Evolutionary conservation across 75 land plant genomes (phyloP).

Genomic region (Pinus taeda): DNA sequence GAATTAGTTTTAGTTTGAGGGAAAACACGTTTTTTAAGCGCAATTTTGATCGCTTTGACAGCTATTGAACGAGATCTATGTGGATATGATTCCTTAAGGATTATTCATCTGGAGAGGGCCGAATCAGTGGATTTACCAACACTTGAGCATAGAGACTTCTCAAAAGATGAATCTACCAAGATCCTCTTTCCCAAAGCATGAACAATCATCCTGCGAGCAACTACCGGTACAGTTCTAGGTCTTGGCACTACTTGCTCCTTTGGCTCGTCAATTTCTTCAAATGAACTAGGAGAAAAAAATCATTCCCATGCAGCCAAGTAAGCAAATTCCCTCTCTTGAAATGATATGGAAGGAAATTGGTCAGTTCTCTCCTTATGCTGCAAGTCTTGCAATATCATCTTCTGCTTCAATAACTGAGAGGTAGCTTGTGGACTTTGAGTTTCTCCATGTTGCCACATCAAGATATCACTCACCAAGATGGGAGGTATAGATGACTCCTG

Average conservation of each 20-base stretch:
- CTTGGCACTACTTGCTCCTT: slow-evolving; percentile 37
- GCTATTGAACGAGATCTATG: too few relatives aligned
- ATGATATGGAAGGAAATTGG: slow-evolving; percentile 24
- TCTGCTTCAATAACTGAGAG: too few relatives aligned
- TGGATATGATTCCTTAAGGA: too few relatives aligned
- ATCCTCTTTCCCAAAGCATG: slow-evolving; percentile 84
- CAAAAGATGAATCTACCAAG: neutral
- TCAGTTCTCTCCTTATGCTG: neutral
- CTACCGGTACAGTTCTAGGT: slow-evolving; percentile 71
- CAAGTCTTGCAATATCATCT: neutral
- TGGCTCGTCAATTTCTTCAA: slow-evolving; percentile 22
- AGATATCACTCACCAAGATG: too few relatives aligned
- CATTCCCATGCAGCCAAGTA: slow-evolving; percentile 90
- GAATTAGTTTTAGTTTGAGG: too few relatives aligned
- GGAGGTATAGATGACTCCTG: slow-evolving; percentile 54
- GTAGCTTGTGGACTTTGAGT: too few relatives aligned
- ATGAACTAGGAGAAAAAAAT: slow-evolving; percentile 50
- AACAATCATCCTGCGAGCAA: slow-evolving; percentile 93
- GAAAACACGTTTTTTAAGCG: too few relatives aligned
- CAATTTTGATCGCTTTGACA: too few relatives aligned
- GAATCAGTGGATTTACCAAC: too few relatives aligned
- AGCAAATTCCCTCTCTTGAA: slow-evolving; percentile 82
- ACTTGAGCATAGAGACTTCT: neutral
- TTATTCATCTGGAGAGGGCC: too few relatives aligned
- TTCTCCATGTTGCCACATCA: too few relatives aligned